A percentile compares a stretch with the other conserved stretches of the same genome.
phyloP scores from a whole-genome alignment of 2,329 filamentous ascomycete genomes.

The Pyrenochaeta sp. region DNA sequence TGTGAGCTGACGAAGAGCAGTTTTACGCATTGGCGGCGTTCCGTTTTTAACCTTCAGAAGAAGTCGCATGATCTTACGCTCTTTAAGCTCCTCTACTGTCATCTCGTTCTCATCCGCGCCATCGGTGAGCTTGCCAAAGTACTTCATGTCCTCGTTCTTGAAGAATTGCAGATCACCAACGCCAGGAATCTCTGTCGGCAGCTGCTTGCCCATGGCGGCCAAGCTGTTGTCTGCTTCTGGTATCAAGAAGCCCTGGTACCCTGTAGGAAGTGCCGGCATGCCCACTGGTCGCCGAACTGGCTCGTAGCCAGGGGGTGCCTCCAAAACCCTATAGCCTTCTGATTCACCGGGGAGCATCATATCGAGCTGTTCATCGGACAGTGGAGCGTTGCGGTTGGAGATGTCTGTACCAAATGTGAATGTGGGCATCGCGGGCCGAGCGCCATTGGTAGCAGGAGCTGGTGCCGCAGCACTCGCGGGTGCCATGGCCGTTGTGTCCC shows the following conservation, averaged over 20 bases:
- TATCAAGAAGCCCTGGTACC: constrained; percentile 89
- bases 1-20: constrained; percentile 92
- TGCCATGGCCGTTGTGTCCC: constrained; percentile 44
- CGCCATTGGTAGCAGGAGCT: constrained; percentile 33
- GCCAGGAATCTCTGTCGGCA: constrained; percentile 94
- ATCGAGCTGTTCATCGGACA: constrained; percentile 95
- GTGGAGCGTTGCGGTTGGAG: constrained; percentile 77
- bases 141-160: constrained; percentile 98
- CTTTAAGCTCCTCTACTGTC: constrained; percentile 94
- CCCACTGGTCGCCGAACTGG: constrained; percentile 76
- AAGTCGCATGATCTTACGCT: constrained; percentile 97
- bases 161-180: constrained; percentile 97
- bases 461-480: constrained; percentile 32
- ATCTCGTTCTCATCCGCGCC: constrained; percentile 90
- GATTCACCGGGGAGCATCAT: constrained; percentile 86
- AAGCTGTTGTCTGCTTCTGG: constrained; percentile 89
- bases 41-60: constrained; percentile 99
- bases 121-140: constrained; percentile 97
- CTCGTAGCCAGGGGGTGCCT: constrained; percentile 90
- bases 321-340: constrained; percentile 91
- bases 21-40: constrained; percentile 98
- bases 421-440: constrained; percentile 55
- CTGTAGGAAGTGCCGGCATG: constrained; percentile 77
- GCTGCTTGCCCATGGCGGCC: constrained; percentile 79
- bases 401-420: constrained; percentile 81